Percentiles rank a stretch among this genome's conserved stretches.
These are phyloP conservation scores for Phytophthora fragariaefolia DNA, from an alignment of 352 stramenopile genomes.

Conservation along the genomic window DNA sequence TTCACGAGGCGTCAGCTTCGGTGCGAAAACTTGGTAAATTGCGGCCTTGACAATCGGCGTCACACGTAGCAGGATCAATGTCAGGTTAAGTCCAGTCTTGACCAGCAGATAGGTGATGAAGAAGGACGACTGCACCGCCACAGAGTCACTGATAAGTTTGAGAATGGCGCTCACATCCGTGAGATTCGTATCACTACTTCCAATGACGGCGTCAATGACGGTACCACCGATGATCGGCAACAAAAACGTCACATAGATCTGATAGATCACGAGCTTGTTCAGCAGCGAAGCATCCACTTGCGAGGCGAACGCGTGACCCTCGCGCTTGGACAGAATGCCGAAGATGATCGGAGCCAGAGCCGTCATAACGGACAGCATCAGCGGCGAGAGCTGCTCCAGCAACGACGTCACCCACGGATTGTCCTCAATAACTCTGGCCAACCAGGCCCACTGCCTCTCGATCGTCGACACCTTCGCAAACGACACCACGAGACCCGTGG, in stretches of 20 bases:
- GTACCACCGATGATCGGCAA: constrained; percentile 87
- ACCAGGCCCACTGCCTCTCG: constrained; percentile 52
- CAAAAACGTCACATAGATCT: constrained; percentile 84
- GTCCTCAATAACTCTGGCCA: constrained; percentile 52
- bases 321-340: constrained; percentile 77
- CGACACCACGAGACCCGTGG: constrained; percentile 77
- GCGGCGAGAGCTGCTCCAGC: constrained; percentile 75
- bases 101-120: constrained; percentile 86
- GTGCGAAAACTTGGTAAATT: constrained; percentile 80
- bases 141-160: constrained; percentile 60
- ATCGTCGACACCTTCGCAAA: constrained; percentile 74
- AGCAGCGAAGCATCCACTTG: constrained; percentile 75
- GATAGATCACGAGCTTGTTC: constrained; percentile 85
- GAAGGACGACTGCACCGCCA: constrained; percentile 81
- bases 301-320: constrained; percentile 74
- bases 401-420: constrained; percentile 77
- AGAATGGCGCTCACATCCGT: constrained; percentile 56
- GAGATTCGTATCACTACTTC: constrained; percentile 51
- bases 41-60: constrained; percentile 74
- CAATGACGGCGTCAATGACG: constrained; percentile 74
- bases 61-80: constrained; percentile 73
- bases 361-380: constrained; percentile 84
- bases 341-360: constrained; percentile 87
- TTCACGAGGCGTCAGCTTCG: constrained; percentile 83
- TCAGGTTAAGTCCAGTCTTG: constrained; percentile 73